These are phyloP conservation scores for Pugionium cornutum DNA, from an alignment of 345 rosid species.

Conservation along the genomic window DNA sequence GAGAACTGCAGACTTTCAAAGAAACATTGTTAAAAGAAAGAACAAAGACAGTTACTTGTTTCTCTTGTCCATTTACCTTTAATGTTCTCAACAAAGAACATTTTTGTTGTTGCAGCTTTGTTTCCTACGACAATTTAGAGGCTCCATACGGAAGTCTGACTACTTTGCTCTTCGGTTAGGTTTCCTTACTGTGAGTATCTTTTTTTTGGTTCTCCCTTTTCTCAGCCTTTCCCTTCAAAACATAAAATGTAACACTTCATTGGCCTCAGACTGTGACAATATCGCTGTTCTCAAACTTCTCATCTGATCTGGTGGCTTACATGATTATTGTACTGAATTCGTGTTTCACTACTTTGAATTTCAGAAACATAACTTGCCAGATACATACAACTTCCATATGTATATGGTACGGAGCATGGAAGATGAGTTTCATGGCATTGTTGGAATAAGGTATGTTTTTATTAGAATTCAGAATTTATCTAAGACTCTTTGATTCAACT, in stretches of 20 bases:
- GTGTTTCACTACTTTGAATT: slow-evolving; percentile 19
- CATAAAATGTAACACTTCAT: neutral
- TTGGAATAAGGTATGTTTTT: slow-evolving; percentile 72
- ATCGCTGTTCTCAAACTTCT: neutral
- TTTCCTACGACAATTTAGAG: slow-evolving; percentile 80
- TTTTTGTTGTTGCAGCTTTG: slow-evolving; percentile 64
- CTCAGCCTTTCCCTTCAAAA: neutral
- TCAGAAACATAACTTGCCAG: slow-evolving; percentile 88
- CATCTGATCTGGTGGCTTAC: slow-evolving; percentile 12
- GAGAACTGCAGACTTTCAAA: neutral
- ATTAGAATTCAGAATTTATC: neutral
- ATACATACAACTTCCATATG: slow-evolving; percentile 78
- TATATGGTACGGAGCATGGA: slow-evolving; percentile 98
- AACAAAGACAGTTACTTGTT: slow-evolving; percentile 13
- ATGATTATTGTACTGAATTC: slow-evolving; percentile 9
- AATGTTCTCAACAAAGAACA: neutral
- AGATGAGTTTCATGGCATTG: slow-evolving; percentile 95
- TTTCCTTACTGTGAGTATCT: slow-evolving; percentile 73
- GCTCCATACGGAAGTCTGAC: slow-evolving; percentile 75
- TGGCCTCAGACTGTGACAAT: slow-evolving; percentile 5
- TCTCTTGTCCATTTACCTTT: neutral
- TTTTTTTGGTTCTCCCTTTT: neutral
- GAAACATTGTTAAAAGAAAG: neutral
- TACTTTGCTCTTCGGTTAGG: slow-evolving; percentile 85
- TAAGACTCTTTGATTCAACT: slow-evolving; percentile 10